Evolutionary conservation across 2,329 filamentous ascomycete genomes (phyloP).

Genomic region (Amauroascus niger): DNA sequence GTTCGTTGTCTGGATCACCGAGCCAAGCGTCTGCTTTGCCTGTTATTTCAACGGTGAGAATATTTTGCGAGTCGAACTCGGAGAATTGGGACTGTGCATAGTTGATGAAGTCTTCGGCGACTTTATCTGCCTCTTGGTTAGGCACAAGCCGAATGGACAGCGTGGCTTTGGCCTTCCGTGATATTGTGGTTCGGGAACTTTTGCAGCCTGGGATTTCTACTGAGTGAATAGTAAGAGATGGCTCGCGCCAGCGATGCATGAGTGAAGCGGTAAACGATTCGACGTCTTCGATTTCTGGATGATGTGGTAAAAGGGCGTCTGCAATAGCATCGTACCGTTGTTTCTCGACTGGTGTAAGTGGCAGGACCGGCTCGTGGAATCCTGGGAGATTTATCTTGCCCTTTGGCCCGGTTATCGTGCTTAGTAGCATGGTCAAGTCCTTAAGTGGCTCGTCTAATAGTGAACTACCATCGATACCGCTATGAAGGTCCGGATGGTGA

Average conservation of each 20-base stretch:
- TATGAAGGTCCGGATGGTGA: conserved; percentile 78
- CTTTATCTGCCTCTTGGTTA: conserved; percentile 74
- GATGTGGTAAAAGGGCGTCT: conserved; percentile 61
- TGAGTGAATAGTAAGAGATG: conserved; percentile 84
- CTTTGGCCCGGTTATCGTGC: conserved; percentile 68
- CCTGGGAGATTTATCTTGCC: conserved; percentile 76
- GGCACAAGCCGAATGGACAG: conserved; percentile 88
- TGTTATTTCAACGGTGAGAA: conserved; percentile 71
- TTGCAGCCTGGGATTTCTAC: conserved; percentile 83
- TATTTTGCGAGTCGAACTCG: conserved; percentile 68
- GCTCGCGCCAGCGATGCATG: conserved; percentile 91
- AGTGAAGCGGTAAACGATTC: conserved; percentile 70
- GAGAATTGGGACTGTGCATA: conserved; percentile 65
- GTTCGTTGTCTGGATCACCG: conserved; percentile 78
- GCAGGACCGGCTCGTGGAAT: conserved; percentile 78
- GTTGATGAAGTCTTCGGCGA: conserved; percentile 56
- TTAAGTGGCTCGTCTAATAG: conserved; percentile 80
- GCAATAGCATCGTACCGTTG: conserved; percentile 77
- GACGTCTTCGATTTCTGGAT: conserved; percentile 54
- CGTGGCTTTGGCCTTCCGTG: conserved; percentile 75
- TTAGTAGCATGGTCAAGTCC: conserved; percentile 74
- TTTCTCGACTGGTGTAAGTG: conserved; percentile 64
- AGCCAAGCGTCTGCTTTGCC: conserved; percentile 95
- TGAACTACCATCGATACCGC: conserved; percentile 89
- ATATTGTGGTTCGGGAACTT: conserved; percentile 77